Conservation (phyloP, 345 rosid species). For the Microcos paniculata region DNA sequence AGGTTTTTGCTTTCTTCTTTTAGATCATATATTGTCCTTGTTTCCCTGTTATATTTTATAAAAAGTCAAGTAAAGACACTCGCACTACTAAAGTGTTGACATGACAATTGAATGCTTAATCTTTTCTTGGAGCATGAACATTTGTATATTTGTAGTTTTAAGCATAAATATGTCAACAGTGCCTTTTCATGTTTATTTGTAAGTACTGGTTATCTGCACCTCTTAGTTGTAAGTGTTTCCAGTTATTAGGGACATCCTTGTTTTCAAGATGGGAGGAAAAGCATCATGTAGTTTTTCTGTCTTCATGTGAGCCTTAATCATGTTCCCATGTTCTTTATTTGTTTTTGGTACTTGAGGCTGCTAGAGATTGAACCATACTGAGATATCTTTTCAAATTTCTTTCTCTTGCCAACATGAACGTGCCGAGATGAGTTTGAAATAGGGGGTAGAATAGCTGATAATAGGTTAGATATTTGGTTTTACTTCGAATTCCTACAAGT, state of each 20-base stretch:
- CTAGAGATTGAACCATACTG: too few species aligned
- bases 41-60: background rate
- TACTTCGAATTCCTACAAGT: too few species aligned
- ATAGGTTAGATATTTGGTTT: too few species aligned
- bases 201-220: conserved; percentile 99
- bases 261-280: conserved; percentile 99
- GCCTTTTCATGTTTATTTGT: conserved; percentile 17
- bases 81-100: background rate
- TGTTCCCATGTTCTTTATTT: background rate
- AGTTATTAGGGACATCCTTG: conserved; percentile 81
- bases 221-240: conserved; percentile 78
- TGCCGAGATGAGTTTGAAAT: too few species aligned
- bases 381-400: too few species aligned
- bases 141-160: background rate
- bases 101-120: background rate
- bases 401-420: too few species aligned
- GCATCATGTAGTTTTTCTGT: conserved; percentile 62
- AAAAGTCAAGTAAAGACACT: background rate
- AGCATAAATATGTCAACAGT: background rate
- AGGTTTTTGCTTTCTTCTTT: background rate
- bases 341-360: too few species aligned
- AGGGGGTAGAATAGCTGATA: too few species aligned
- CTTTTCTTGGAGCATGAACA: background rate
- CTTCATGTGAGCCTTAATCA: background rate
- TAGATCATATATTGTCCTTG: background rate